Percentiles rank a stretch among this genome's conserved stretches.
Conservation (phyloP, 1,139 yeast species). For the Candida sp. region DNA sequence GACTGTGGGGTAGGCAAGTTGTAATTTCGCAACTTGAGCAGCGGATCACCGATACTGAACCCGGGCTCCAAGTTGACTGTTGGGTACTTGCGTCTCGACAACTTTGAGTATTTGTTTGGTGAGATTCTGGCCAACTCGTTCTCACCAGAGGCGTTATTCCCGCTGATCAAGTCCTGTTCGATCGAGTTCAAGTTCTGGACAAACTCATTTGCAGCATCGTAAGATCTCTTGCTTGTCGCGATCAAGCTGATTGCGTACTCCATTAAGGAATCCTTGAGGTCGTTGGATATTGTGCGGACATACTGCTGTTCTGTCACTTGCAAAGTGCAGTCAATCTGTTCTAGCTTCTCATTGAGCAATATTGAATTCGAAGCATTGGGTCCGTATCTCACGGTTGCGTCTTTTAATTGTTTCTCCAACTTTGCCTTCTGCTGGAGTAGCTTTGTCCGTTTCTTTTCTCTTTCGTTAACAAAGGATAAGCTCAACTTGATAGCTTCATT, state of each 20-base stretch:
- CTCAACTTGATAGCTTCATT: constrained; percentile 45
- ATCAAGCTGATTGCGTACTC: constrained; percentile 46
- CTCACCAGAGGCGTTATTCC: not conserved
- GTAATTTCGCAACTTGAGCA: constrained; percentile 10
- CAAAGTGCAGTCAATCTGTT: constrained; percentile 51
- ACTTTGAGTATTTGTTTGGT: constrained; percentile 14
- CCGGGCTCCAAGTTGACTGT: constrained; percentile 2
- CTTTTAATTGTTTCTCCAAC: constrained; percentile 38
- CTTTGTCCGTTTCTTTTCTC: constrained; percentile 52
- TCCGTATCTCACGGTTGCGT: constrained; percentile 49
- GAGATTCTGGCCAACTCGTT: constrained; percentile 12
- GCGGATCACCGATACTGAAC: constrained; percentile 3
- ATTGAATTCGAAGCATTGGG: constrained; percentile 41
- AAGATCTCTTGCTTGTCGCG: constrained; percentile 30
- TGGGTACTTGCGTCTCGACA: constrained; percentile 4
- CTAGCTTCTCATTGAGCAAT: constrained; percentile 50
- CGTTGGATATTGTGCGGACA: constrained; percentile 46
- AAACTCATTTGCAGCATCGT: constrained; percentile 36
- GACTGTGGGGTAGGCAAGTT: constrained; percentile 16
- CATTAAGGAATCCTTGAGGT: constrained; percentile 45
- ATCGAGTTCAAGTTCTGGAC: constrained; percentile 12
- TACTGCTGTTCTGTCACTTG: constrained; percentile 56
- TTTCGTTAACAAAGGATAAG: constrained; percentile 48
- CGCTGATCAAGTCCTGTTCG: constrained; percentile 2
- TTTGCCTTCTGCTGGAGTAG: constrained; percentile 35